Evolutionary conservation across 306 rosid species (phyloP), one percentile per base, ranked within the genome.

Genomic region (Delonix regia): DNA sequence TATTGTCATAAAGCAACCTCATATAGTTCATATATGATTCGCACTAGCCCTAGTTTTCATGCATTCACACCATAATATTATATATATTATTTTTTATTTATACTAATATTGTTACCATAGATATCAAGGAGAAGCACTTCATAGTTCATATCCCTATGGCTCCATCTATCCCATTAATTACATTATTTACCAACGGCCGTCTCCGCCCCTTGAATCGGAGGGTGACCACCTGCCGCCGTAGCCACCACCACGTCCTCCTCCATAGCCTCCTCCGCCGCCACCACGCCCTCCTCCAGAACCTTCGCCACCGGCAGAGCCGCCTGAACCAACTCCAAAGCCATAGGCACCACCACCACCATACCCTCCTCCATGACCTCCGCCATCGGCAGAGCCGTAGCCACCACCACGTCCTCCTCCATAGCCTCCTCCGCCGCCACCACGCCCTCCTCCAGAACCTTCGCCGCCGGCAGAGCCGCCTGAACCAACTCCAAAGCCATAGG

Each of bases 361-460:
- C 10, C 94, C 97, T 22, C 71, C 85, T 16, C 98, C 98, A 0
- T 2, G n/a, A n/a, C n/a, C n/a, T n/a, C n/a, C n/a, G n/a, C n/a
- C n/a, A n/a, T n/a, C n/a, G n/a, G n/a, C n/a, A n/a, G n/a, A 24
- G 36, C 34, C 64, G 13, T 13, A 1, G 10, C 18, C 36, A 1
- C 38, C 38, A 13, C 63, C 63, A 7, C n/a, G 3, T 6, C 51
- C 48, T 44, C 48, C 48, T 44, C 48, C 48, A 44, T 44, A 44
- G 8, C 89, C 94, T 0, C 42, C 42, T 5, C 95, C 97, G 18
- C 90, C 91, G 0, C 97, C 97, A 9, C 89, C 85, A 7, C n/a
- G 3, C n/a, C 51, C 48, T 44, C 48, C 48, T 44, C 48, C 48
- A 44, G 10, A 44, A 6, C 89, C 94, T 0, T 36, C 42, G 18